Evolutionary conservation across 2,329 filamentous ascomycete genomes (phyloP), one percentile per base, ranked within the genome.

Genomic region (Lojkania enalia): DNA sequence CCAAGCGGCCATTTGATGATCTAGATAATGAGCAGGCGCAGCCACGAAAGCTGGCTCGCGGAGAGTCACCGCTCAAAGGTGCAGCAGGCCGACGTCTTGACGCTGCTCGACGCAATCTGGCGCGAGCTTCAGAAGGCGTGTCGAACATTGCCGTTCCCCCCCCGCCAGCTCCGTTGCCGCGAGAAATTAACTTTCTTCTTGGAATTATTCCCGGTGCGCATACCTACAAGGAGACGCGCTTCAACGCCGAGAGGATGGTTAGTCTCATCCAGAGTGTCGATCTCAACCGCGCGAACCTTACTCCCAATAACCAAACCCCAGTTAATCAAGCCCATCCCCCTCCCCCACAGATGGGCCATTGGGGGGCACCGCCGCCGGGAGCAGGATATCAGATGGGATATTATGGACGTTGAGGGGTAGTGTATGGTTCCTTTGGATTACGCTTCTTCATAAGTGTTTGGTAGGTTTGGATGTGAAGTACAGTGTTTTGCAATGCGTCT

Each of bases 31-130:
- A 89, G 27, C 85, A 86, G 49, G 83, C 86, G 54, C 86, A 88
- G 15, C 89, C 90, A 1, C 88, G 91, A 57, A 96, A 97, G 68
- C 80, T 96, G 39, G 82, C 86, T 37, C 84, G 95, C 33, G 91
- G 87, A n/a, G 90, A 88, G 44, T 97, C 92, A 4, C 94, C 95
- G 0, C 78, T 97, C 27, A 99, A 97, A 67, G 90, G 90, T 12
- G 88, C 89, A 1, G 90, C 92, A 27, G 89, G 90, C 19, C 85
- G 91, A 44, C 85, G 91, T 25, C 77, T 95, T 16, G 89, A 94
- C 60, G 87, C 94, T 64, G 85, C 89, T 51, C 78, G 77, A 46
- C 72, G 77, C 35, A 72, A 75, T 63, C 48, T 71, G 59, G 46
- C 42, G 21, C 51, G 52, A 25, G 39, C 52, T 27, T 48, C 60